Evolutionary conservation across 2,329 filamentous ascomycete species (phyloP), one percentile per base, ranked within the genome.

Genomic region (Verticillium longisporum): DNA sequence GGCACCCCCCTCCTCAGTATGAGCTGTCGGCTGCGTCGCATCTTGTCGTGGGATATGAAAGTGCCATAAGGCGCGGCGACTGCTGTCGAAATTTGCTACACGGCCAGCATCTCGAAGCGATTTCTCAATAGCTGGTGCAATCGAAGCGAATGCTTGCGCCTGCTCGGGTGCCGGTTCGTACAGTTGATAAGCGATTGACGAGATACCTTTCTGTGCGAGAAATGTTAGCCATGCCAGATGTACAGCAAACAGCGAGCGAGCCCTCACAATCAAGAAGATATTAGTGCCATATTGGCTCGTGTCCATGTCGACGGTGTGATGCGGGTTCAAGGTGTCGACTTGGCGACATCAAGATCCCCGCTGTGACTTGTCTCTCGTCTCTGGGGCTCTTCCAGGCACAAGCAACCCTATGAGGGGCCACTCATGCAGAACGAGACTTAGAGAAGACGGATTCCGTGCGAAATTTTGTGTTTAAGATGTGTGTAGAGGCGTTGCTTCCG

Each of bases 251-350:
- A 21, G 26, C 15, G n/a, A 9, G 54, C 5, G 15, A 9, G 31
- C n/a, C 76, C 81, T 68, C 66, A 86, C 84, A 75, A 86, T 78
- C 69, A 84, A 75, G 68, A 87, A 74, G 63, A 78, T 79, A 74
- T 87, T 87, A 70, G 84, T 87, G 69, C 85, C 83, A 73, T 85
- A 85, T 75, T 86, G 83, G 66, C 82, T 81, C 73, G 81, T 80
- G 74, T 87, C 84, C 84, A 87, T 87, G 70, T 81, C 83, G 82
- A 70, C 73, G 67, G 73, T 69, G 66, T 73, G 66, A 69, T 58
- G 53, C 57, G 57, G 45, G 14, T 18, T 9, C 31, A 15, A 32
- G 15, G 26, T 15, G 57, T 21, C 58, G 59, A 59, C 60, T 59
- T 56, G 14, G 63, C 63, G 58, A 64, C 64, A 65, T 65, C 50